Evolutionary conservation across 163 green algal genomes (phyloP).

Genomic region (Scenedesmus sp.): DNA sequence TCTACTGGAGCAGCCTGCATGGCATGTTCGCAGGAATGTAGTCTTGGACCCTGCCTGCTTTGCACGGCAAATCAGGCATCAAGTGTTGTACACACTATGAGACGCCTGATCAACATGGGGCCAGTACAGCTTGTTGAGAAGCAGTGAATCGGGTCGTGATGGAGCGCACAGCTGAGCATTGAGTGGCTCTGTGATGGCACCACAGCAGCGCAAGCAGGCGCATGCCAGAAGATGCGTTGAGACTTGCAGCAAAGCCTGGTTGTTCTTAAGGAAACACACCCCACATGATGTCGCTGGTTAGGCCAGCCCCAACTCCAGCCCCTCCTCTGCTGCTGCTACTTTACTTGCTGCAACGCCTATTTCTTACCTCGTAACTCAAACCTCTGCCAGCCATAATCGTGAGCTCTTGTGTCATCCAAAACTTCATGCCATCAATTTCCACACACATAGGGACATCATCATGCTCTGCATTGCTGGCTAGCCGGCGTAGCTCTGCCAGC

Average conservation of each 20-base stretch:
- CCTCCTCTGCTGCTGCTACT: background rate
- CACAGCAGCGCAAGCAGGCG: too few species aligned
- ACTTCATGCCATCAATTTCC: background rate
- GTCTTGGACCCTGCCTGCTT: background rate
- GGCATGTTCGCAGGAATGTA: background rate
- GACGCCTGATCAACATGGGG: too few species aligned
- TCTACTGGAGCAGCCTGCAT: background rate
- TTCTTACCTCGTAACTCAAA: background rate
- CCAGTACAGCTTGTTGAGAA: too few species aligned
- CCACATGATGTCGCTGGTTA: too few species aligned
- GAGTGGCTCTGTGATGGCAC: too few species aligned
- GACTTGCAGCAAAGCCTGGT: too few species aligned
- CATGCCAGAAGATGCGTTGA: too few species aligned
- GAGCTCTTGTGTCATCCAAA: background rate
- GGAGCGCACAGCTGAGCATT: too few species aligned
- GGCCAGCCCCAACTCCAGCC: background rate
- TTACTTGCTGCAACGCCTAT: background rate
- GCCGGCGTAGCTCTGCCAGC: background rate
- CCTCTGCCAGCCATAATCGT: background rate
- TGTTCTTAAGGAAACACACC: too few species aligned
- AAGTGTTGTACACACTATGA: too few species aligned
- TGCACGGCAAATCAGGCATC: background rate
- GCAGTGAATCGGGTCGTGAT: too few species aligned
- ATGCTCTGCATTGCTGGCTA: background rate
- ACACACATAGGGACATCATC: background rate